A percentile compares a stretch with the other conserved stretches of the same genome.
These are phyloP conservation scores for Micractinium sp. DNA, from an alignment of 139 green algal species.

Conservation along the genomic window DNA sequence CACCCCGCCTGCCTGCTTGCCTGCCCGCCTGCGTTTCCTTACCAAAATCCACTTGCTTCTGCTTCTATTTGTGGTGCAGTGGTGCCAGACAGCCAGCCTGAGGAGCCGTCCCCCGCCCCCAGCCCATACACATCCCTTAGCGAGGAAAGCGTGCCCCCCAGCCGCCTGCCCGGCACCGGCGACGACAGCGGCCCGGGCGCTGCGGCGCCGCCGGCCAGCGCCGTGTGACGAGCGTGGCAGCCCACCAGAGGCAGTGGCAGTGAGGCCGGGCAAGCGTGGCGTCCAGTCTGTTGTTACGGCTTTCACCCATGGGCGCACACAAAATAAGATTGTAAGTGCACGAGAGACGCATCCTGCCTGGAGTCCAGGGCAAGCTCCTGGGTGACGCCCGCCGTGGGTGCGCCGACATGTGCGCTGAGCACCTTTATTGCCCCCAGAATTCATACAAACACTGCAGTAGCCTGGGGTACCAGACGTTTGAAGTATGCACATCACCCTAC, in stretches of 20 bases:
- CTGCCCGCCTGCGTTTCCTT: neutral
- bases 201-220: too few species aligned
- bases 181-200: neutral
- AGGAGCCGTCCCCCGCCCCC: neutral
- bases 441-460: too few species aligned
- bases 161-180: neutral
- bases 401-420: too few species aligned
- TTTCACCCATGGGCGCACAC: too few species aligned
- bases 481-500: too few species aligned
- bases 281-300: neutral
- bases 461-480: too few species aligned
- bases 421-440: too few species aligned
- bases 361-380: too few species aligned
- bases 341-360: too few species aligned
- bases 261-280: neutral
- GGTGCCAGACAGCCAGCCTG: neutral
- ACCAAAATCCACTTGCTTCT: neutral
- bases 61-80: neutral
- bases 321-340: too few species aligned
- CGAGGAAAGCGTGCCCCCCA: neutral
- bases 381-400: too few species aligned
- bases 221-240: neutral
- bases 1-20: neutral
- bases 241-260: neutral
- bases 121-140: neutral